Base-by-base conservation (phyloP, 768 basidiomycete genomes). In the Kwoniella shandongensis region DNA sequence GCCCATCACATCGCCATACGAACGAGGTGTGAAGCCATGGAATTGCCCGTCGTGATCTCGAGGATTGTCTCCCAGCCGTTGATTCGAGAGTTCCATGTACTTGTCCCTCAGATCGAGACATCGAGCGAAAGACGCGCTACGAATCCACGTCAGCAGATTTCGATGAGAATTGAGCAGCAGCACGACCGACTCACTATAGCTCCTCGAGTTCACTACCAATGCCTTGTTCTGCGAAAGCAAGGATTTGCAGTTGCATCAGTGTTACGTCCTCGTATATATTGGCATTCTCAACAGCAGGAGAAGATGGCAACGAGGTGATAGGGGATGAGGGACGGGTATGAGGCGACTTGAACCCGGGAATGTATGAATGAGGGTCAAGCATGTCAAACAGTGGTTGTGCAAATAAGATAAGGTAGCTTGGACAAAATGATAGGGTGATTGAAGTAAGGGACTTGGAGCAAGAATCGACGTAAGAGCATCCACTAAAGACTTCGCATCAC, bases 51-150 rank as follows among this genome's bases (percentile, higher is more conserved):
- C 96, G 74, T 93, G 84, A 76, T 98, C 91, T 60, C 84, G 82
- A 0, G 96, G 96, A 75, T 98, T 89, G 77, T 98, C 96, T 2
- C 94, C 96, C 2, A 98, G 83, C 51, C 91, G 82, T 74, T 99
- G 96, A 3, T 86, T 82, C 1, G 93, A 97, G 57, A 83, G 83
- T 5, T 80, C 63, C 79, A 96, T 92, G 79, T 97, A 99, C 78
- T 97, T 98, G 79, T 98, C 94, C 25, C 96, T 88, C 18, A 98
- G 80, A 51, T 88, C 85, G 44, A 98, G 84, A 72, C 94, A 98
- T 69, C 81, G 84, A 57, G 87, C 84, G 71, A 98, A 84, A 1
- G 86, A 82, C 59, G 68, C 70, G 54, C 76, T 77, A 48, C 25
- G 7, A 30, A n/a, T 18, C 7, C 3, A 20, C 1, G 12, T 42